These are phyloP conservation scores for Phytophthora agathidicida DNA, from an alignment of 352 stramenopile species.

Conservation along the genomic window DNA sequence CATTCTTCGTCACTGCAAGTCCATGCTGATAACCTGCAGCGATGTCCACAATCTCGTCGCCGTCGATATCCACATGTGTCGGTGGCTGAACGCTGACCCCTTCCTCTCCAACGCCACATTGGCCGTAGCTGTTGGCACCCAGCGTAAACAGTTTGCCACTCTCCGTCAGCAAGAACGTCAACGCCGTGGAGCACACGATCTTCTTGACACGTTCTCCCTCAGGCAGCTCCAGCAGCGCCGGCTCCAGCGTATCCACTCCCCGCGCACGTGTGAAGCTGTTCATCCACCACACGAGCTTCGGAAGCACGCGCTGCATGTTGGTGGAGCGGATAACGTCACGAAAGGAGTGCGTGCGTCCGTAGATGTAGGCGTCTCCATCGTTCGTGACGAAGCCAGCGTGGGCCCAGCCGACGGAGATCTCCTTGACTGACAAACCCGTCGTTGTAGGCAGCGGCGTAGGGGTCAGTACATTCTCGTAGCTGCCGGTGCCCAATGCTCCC, in stretches of 20 bases:
- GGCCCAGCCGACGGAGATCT: slow-evolving; percentile 81
- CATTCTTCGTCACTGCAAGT: slow-evolving; percentile 67
- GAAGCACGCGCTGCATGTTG: slow-evolving; percentile 83
- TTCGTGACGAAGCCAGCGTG: slow-evolving; percentile 78
- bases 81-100: slow-evolving; percentile 64
- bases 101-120: slow-evolving; percentile 74
- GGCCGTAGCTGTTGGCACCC: slow-evolving; percentile 80
- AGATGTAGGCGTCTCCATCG: slow-evolving; percentile 74
- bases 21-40: slow-evolving; percentile 82
- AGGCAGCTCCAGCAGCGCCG: slow-evolving; percentile 60
- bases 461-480: slow-evolving; percentile 56
- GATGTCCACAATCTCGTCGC: slow-evolving; percentile 73
- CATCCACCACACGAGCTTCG: slow-evolving; percentile 69
- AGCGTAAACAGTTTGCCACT: slow-evolving; percentile 82
- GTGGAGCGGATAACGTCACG: slow-evolving; percentile 84
- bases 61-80: slow-evolving; percentile 64
- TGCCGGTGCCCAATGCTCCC: slow-evolving; percentile 71
- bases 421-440: slow-evolving; percentile 47
- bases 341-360: slow-evolving; percentile 84
- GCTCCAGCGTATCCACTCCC: slow-evolving; percentile 70
- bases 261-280: slow-evolving; percentile 73
- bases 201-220: slow-evolving; percentile 69
- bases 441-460: slow-evolving; percentile 59
- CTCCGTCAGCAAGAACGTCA: slow-evolving; percentile 79
- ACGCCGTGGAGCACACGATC: slow-evolving; percentile 83